Evolutionary conservation across 768 basidiomycete genomes (phyloP), one percentile per base, ranked within the genome.

Genomic region (Calocybe indica): DNA sequence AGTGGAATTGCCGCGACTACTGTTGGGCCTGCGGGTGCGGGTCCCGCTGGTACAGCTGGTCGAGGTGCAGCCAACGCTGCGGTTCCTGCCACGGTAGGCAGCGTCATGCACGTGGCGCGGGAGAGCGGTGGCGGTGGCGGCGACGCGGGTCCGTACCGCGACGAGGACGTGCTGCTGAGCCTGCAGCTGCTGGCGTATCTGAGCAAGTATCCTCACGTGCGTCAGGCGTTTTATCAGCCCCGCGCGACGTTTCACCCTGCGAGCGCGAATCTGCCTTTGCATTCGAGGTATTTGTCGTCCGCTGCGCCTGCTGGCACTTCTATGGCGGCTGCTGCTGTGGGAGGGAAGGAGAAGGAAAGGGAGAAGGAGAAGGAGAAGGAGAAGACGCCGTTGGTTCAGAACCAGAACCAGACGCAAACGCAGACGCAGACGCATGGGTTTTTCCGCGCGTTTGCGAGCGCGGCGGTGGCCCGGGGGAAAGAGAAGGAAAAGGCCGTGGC

Each of bases 131-230:
- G 54, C 6, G 66, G 12, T 15, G 47, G 45, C 31, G 45, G 54
- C 6, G 66, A 65, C 14, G 61, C 67, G 0, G 86, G 87, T 0
- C 88, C 87, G 0, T 96, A 94, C 66, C 79, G 91, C 28, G 93
- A 98, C 61, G 95, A 99, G 58, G 94, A 96, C 52, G 91, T 98
- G 0, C 71, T 98, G 1, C 78, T 94, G 7, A 82, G 86, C 13
- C 69, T 99, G 9, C 95, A 99, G 63, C 82, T 98, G 2, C 76
- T 99, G 1, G 96, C 96, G 3, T 98, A 99, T 61, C 75, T 98
- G 12, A 92, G 88, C 69, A 98, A 99, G 65, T 98, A 99, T 62
- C 93, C 96, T 1, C 95, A 98, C 62, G 95, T 98, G 3, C 75
- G 96, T 7, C 85, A 93, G 58, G 91, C 93, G 5, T 98, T 99